Conservation (phyloP, 768 basidiomycete species). For the Hericium rajendrae region DNA sequence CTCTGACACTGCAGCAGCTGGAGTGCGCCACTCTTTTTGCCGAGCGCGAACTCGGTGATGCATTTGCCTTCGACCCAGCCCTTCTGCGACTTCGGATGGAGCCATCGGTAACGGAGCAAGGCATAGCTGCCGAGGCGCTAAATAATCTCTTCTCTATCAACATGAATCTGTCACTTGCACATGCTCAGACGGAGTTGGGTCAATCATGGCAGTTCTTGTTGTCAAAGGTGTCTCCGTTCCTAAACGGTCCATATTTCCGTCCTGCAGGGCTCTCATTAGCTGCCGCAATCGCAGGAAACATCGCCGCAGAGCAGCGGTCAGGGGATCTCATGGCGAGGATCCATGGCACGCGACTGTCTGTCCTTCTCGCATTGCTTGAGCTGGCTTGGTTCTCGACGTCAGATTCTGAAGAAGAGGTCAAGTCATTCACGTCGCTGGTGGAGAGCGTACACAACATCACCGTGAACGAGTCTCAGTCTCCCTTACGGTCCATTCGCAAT, state of each 20-base stretch:
- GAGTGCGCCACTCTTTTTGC: constrained; percentile 49
- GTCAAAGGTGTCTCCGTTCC: constrained; percentile 50
- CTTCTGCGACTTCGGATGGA: constrained; percentile 54
- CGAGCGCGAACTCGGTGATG: constrained; percentile 72
- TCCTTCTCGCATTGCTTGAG: constrained; percentile 73
- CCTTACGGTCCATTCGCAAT: constrained; percentile 63
- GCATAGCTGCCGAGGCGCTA: constrained; percentile 40
- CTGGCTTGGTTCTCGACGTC: constrained; percentile 63
- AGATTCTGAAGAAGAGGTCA: constrained; percentile 32
- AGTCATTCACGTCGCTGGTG: constrained; percentile 53
- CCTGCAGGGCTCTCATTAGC: constrained; percentile 47
- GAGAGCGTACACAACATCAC: constrained; percentile 55
- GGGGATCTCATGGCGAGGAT: constrained; percentile 83
- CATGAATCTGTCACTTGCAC: constrained; percentile 76
- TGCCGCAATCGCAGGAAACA: constrained; percentile 52
- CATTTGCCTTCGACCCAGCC: constrained; percentile 60
- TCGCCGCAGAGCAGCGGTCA: constrained; percentile 56
- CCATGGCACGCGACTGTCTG: constrained; percentile 63
- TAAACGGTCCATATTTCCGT: constrained; percentile 49
- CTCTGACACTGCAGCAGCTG: constrained; percentile 55
- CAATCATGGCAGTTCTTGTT: constrained; percentile 74
- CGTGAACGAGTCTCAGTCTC: constrained; percentile 64
- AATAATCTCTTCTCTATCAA: constrained; percentile 66
- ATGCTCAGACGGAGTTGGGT: constrained; percentile 65
- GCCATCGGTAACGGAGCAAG: constrained; percentile 35